phyloP scores from a whole-genome alignment of 2,329 filamentous ascomycete genomes.

The Trichocomaceae sp. region DNA sequence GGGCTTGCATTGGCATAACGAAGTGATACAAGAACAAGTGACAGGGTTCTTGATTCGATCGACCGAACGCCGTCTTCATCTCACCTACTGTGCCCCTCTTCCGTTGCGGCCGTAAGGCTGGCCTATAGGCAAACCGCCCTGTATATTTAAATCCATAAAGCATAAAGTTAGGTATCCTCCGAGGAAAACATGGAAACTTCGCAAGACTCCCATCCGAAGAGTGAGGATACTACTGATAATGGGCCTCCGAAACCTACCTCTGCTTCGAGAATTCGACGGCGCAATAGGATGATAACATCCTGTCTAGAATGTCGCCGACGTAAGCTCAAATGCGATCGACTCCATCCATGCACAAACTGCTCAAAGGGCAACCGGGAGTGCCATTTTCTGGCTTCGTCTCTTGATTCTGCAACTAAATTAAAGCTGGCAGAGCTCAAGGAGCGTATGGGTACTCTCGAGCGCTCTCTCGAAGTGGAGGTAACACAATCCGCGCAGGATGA shows the following conservation, averaged over 20 bases:
- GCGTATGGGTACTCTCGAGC: constrained; percentile 65
- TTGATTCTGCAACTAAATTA: constrained; percentile 64
- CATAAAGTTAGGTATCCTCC: neutral
- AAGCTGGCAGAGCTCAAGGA: constrained; percentile 72
- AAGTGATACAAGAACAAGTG: neutral
- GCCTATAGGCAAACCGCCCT: neutral
- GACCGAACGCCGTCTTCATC: neutral
- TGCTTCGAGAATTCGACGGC: constrained; percentile 40
- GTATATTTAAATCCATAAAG: neutral
- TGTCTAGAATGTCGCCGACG: constrained; percentile 65
- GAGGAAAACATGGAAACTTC: neutral
- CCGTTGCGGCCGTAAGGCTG: constrained; percentile 9
- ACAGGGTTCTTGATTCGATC: neutral
- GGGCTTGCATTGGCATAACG: neutral
- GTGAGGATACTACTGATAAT: neutral
- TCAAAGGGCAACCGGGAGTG: constrained; percentile 48
- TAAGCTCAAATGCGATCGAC: constrained; percentile 70
- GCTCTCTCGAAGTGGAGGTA: constrained; percentile 62
- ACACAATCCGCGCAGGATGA: constrained; percentile 12
- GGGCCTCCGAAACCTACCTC: neutral
- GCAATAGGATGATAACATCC: constrained; percentile 64
- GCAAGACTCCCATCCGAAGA: neutral
- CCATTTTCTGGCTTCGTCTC: constrained; percentile 58
- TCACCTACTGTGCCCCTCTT: constrained; percentile 4
- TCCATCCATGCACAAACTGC: constrained; percentile 59